Evolutionary conservation across 495 filamentous ascomycete species (phyloP).

Genomic region (Sordaria brevicollis): DNA sequence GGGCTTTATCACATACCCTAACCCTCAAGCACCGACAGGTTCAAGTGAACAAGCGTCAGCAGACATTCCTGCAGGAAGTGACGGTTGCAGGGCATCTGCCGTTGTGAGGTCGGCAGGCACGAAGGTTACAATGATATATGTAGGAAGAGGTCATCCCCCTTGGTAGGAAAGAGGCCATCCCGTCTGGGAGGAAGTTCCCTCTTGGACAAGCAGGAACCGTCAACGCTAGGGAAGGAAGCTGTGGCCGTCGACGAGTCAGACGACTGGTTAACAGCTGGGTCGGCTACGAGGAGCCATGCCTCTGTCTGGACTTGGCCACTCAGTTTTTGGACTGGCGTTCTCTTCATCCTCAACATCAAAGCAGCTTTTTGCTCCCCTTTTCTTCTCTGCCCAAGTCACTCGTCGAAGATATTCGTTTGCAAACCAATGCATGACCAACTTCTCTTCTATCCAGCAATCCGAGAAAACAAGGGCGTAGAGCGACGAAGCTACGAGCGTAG

Average conservation of each 20-base stretch:
- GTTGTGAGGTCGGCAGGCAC: neutral
- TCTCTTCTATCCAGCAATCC: no score
- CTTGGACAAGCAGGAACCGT: neutral
- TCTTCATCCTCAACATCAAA: neutral
- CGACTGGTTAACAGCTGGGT: neutral
- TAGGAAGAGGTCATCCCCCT: neutral
- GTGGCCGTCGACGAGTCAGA: neutral
- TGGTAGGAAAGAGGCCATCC: neutral
- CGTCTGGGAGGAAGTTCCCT: neutral
- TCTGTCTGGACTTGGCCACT: neutral
- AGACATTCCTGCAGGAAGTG: neutral
- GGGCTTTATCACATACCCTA: neutral
- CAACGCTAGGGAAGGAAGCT: neutral
- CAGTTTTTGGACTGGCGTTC: neutral
- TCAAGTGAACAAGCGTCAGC: neutral
- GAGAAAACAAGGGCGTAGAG: no score
- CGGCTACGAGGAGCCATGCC: neutral
- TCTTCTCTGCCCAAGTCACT: neutral
- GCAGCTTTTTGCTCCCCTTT: neutral
- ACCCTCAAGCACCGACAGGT: neutral
- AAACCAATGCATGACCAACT: no score
- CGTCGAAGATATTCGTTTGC: no score
- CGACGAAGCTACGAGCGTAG: no score
- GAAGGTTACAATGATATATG: neutral
- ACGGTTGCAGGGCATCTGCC: neutral